Percentiles rank a stretch among this genome's conserved stretches.
phyloP scores from a whole-genome alignment of 164 flowering plant species.

The Taxillus chinensis region DNA sequence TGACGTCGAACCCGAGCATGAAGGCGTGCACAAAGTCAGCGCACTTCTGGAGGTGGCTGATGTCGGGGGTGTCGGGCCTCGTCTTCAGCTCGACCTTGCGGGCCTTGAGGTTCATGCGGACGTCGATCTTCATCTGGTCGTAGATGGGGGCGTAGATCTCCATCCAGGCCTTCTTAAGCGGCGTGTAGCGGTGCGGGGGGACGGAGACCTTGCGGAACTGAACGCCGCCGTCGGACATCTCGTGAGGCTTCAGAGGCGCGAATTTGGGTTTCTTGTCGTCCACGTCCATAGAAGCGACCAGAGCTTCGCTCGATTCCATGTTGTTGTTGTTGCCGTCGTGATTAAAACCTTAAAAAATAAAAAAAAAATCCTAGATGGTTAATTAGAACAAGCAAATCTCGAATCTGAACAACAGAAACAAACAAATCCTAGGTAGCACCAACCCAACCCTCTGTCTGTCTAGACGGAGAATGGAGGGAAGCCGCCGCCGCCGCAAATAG shows the following conservation, averaged over 20 bases:
- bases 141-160: slow-evolving; percentile 40
- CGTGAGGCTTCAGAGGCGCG: slow-evolving; percentile 40
- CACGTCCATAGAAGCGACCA: slow-evolving; percentile 17
- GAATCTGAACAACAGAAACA: too few species aligned
- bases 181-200: slow-evolving; percentile 46
- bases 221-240: slow-evolving; percentile 36
- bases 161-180: slow-evolving; percentile 45
- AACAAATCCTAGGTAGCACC: too few species aligned
- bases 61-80: slow-evolving; percentile 40
- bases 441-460: too few species aligned
- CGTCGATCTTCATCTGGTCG: slow-evolving; percentile 51
- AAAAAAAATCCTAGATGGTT: too few species aligned
- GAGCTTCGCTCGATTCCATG: slow-evolving; percentile 13
- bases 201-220: slow-evolving; percentile 39
- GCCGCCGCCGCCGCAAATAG: too few species aligned
- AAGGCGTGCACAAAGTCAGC: slow-evolving; percentile 54
- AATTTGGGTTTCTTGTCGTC: slow-evolving; percentile 23
- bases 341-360: too few species aligned
- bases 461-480: too few species aligned
- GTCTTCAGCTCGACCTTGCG: slow-evolving; percentile 47
- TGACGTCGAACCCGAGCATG: slow-evolving; percentile 44
- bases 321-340: background rate
- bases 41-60: slow-evolving; percentile 43
- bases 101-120: slow-evolving; percentile 48
- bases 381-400: too few species aligned